Conservation (phyloP, 306 rosid genomes). For the Malus asiatica region DNA sequence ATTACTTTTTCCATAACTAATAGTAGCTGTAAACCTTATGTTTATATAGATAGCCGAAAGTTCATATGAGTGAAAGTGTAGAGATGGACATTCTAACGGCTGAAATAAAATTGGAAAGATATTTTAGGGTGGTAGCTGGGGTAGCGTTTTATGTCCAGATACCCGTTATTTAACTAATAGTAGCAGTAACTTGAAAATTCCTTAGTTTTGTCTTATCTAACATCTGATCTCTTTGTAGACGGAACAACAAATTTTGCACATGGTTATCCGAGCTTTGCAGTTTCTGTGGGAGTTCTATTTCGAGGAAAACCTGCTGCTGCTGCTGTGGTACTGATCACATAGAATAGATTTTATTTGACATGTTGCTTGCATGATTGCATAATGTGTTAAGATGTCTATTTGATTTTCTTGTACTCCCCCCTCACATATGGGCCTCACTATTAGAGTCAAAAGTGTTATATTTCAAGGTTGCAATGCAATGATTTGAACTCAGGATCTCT, state of each 20-base stretch:
- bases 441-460: not conserved
- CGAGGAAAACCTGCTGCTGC: conserved; percentile 93
- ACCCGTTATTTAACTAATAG: not conserved
- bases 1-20: not conserved
- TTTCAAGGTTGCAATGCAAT: not conserved
- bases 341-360: not conserved
- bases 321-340: conserved; percentile 53
- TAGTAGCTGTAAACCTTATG: not conserved
- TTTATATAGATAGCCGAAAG: not conserved
- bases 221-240: conserved; percentile 38
- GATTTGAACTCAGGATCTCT: not conserved
- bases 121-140: not conserved
- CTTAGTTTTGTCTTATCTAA: conserved; percentile 19
- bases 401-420: not conserved
- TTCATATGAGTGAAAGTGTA: not conserved
- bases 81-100: not conserved
- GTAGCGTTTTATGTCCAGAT: not conserved
- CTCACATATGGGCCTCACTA: not conserved
- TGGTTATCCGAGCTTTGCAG: conserved; percentile 90
- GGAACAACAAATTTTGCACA: conserved; percentile 98
- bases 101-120: not conserved
- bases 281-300: conserved; percentile 83
- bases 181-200: not conserved
- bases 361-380: conserved; percentile 4
- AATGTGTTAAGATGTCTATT: not conserved